A percentile compares a stretch with the other conserved stretches of the same genome.
phyloP scores from a whole-genome alignment of 257 asterid species.

The Nicotiana noctiflora region DNA sequence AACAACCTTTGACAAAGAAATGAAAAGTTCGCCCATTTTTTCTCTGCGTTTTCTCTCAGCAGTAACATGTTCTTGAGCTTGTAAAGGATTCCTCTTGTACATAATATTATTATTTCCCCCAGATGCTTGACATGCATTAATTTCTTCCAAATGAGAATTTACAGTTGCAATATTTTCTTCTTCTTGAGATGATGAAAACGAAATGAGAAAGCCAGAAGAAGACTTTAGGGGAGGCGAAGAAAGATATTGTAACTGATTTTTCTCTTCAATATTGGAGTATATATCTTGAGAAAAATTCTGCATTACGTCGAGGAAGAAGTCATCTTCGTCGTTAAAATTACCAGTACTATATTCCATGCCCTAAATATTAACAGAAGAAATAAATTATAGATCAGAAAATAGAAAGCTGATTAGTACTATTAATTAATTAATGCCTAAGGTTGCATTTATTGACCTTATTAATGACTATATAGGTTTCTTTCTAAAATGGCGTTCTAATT shows the following conservation, averaged over 20 bases:
- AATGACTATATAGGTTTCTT: not conserved
- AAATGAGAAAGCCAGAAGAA: not conserved
- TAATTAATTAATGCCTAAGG: not conserved
- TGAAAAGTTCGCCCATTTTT: constrained; percentile 46
- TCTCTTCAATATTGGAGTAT: not conserved
- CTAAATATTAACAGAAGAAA: not conserved
- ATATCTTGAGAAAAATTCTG: not conserved
- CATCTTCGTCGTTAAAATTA: not conserved
- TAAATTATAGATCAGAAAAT: not conserved
- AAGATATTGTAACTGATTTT: not conserved
- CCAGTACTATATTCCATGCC: not conserved
- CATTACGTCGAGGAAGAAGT: not conserved
- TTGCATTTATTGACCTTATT: not conserved
- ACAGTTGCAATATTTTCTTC: not conserved
- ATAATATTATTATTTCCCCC: not conserved
- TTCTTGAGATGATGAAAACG: not conserved
- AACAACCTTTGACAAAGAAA: constrained; percentile 44
- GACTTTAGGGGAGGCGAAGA: not conserved
- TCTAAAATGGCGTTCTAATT: not conserved
- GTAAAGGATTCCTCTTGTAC: constrained; percentile 25
- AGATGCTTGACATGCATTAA: not conserved
- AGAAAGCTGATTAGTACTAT: not conserved
- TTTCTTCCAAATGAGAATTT: not conserved
- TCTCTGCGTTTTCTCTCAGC: constrained; percentile 61
- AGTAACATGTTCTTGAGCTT: constrained; percentile 51